Conservation (phyloP, 2,329 filamentous ascomycete genomes). For the Diaporthe vexans region DNA sequence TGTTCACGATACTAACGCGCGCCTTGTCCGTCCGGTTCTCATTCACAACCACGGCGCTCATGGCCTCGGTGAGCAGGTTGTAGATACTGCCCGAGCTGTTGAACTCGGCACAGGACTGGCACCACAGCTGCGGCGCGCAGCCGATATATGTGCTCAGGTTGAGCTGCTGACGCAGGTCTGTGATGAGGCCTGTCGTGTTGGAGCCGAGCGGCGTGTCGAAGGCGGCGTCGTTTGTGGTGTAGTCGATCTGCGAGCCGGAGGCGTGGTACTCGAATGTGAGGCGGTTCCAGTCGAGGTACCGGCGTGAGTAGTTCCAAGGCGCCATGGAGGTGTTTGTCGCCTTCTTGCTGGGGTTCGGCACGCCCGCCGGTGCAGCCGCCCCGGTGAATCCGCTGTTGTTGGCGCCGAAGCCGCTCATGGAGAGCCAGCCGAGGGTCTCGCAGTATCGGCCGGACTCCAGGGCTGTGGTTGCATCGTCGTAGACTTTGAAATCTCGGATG, state of each 20-base stretch:
- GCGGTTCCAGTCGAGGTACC: constrained; percentile 79
- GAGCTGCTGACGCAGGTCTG: constrained; percentile 63
- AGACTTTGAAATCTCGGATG: constrained; percentile 75
- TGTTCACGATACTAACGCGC: constrained; percentile 72
- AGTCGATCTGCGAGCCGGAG: constrained; percentile 49
- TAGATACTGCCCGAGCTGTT: constrained; percentile 67
- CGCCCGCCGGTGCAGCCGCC: constrained; percentile 52
- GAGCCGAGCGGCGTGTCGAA: constrained; percentile 45
- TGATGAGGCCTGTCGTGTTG: constrained; percentile 47
- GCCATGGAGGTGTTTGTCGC: constrained; percentile 55
- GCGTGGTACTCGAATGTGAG: constrained; percentile 76
- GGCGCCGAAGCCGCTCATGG: constrained; percentile 71
- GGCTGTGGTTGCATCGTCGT: constrained; percentile 72
- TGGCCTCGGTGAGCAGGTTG: constrained; percentile 63
- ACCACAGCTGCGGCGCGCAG: constrained; percentile 73
- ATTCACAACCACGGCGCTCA: constrained; percentile 67
- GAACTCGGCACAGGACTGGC: constrained; percentile 68
- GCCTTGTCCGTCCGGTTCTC: constrained; percentile 62
- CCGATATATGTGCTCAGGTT: constrained; percentile 67
- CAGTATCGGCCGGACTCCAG: constrained; percentile 76
- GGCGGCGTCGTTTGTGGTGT: constrained; percentile 32
- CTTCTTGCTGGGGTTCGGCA: constrained; percentile 56
- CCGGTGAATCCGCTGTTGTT: constrained; percentile 58
- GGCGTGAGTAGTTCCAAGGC: constrained; percentile 65
- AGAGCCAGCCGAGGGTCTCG: constrained; percentile 77